Evolutionary conservation across 2,329 filamentous ascomycete species (phyloP), one percentile per base, ranked within the genome.

Genomic region (Bimuria novae-zelandiae): DNA sequence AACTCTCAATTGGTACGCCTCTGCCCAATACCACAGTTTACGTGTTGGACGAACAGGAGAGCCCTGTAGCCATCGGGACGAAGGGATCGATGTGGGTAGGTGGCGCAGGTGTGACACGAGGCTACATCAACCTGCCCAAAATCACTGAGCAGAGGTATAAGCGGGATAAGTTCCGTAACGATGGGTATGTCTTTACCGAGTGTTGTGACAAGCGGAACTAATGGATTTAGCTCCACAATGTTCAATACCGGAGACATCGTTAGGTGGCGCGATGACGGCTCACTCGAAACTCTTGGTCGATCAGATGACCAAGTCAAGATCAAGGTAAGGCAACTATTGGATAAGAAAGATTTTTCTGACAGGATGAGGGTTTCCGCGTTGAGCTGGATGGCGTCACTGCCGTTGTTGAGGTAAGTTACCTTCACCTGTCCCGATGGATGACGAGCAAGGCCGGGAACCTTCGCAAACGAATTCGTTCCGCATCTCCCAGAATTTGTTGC

Each of bases 281-380:
- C 75, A 22, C 73, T 86, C 32, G 76, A 83, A 37, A 82, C 80
- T 19, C 76, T 84, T 29, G 83, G 84, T 3, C 78, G 83, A 30
- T 76, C 76, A n/a, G 84, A 86, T 59, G 83, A 85, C 54, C 84
- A 86, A 62, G 80, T 86, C 54, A 86, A 86, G 68, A 78, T 86
- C 63, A 83, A 84, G 58, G 69, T 69, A 52, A 39, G 23, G 3
- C 37, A 8, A 7, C 22, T 14, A 22, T 14, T 27, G 10, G 14
- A 14, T 8, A 10, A 8, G 2, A 4, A 8, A 21, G n/a, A 27
- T n/a, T 16, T 27, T 12, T 8, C 37, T 41, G 6, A 41, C 14
- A 25, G 37, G 17, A 3, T 27, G 10, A 72, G 77, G 83, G 83
- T 7, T 85, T 85, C 64, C 80, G 84, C 21, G 80, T 86, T 40